Conservation (phyloP, 257 asterid genomes). For the Agastache rugosa region DNA sequence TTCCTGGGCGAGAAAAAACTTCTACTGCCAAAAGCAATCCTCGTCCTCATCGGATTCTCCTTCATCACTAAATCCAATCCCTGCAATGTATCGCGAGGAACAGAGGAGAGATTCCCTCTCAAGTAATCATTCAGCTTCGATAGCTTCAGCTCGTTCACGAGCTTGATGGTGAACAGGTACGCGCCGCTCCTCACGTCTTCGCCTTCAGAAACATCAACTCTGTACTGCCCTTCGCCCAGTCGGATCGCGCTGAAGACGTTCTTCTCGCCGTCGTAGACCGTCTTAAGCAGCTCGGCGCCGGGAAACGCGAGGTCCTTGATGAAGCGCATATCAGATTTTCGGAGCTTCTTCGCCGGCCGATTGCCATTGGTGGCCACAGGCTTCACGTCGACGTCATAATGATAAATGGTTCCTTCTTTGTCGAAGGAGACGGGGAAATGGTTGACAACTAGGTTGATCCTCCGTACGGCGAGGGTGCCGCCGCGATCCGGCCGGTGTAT, state of each 20-base stretch:
- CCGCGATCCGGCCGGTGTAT: conserved; percentile 68
- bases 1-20: conserved; percentile 43
- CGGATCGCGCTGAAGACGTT: conserved; percentile 60
- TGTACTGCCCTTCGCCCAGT: conserved; percentile 49
- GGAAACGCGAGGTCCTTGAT: conserved; percentile 52
- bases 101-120: conserved; percentile 37
- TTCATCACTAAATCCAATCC: conserved; percentile 79
- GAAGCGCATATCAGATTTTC: conserved; percentile 46
- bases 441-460: conserved; percentile 55
- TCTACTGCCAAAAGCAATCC: conserved; percentile 52
- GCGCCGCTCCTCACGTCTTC: conserved; percentile 45
- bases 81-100: conserved; percentile 68
- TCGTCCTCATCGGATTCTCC: conserved; percentile 59
- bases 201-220: conserved; percentile 49
- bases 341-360: conserved; percentile 35
- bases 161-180: conserved; percentile 47
- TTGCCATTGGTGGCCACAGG: conserved; percentile 34
- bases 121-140: conserved; percentile 58
- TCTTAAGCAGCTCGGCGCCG: conserved; percentile 30
- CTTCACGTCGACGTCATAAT: conserved; percentile 66
- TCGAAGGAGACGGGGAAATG: conserved; percentile 64
- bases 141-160: conserved; percentile 51
- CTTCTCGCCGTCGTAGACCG: conserved; percentile 73
- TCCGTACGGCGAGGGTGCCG: conserved; percentile 42
- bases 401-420: conserved; percentile 43